Percentiles rank a stretch among this genome's conserved stretches.
phyloP scores from a whole-genome alignment of 2,329 filamentous ascomycete genomes.

The Penicillium brevicompactum region DNA sequence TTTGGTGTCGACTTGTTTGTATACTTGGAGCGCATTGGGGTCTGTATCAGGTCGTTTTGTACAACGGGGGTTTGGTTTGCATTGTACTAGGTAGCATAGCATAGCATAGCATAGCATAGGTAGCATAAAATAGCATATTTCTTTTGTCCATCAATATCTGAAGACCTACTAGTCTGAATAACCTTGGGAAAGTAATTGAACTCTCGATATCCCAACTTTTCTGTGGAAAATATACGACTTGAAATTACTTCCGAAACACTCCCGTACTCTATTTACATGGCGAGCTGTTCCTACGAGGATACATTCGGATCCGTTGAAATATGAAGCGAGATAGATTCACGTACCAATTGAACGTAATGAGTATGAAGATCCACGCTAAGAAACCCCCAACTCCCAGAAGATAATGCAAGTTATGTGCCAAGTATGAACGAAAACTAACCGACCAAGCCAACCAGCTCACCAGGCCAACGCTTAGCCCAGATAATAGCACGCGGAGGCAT shows the following conservation, averaged over 20 bases:
- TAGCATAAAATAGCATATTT: constrained; percentile 1
- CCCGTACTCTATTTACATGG: no score
- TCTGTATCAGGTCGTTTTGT: background rate
- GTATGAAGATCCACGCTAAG: background rate
- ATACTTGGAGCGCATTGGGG: background rate
- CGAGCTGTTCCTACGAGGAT: no score
- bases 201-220: no score
- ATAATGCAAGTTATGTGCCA: constrained; percentile 1
- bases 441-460: constrained; percentile 76
- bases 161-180: background rate
- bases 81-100: background rate
- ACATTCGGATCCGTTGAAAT: no score
- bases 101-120: background rate
- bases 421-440: constrained; percentile 42
- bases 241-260: no score
- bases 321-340: background rate
- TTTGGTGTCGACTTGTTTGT: background rate
- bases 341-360: background rate
- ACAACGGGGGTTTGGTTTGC: background rate
- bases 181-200: no score
- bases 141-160: background rate
- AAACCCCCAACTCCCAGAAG: background rate
- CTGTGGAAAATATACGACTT: no score
- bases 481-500: constrained; percentile 79
- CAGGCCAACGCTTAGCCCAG: constrained; percentile 79